Percentiles rank a stretch among this genome's conserved stretches.
phyloP scores from a whole-genome alignment of 2,329 filamentous ascomycete genomes.

The Xylariaceae sp. region DNA sequence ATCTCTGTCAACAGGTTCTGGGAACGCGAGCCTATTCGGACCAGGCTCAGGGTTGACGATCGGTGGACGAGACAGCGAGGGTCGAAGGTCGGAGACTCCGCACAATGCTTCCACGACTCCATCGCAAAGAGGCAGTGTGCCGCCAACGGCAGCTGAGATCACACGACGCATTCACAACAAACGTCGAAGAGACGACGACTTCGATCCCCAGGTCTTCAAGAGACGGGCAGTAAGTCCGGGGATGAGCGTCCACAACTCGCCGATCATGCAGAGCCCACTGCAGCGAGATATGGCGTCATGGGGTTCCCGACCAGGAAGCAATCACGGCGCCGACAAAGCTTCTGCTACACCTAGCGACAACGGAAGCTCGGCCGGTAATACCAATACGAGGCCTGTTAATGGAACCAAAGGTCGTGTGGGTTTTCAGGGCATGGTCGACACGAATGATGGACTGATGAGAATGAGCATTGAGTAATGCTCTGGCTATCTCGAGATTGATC shows the following conservation, averaged over 20 bases:
- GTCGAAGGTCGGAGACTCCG: constrained; percentile 33
- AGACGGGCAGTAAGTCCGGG: constrained; percentile 86
- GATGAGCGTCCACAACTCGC: constrained; percentile 86
- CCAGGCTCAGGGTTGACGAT: constrained; percentile 29
- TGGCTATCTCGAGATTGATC: too few species aligned
- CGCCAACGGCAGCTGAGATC: constrained; percentile 67
- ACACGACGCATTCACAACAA: constrained; percentile 76
- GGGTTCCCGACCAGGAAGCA: constrained; percentile 66
- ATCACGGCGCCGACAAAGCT: constrained; percentile 46
- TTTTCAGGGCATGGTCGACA: constrained; percentile 85
- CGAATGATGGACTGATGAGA: background rate
- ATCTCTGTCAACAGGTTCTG: constrained; percentile 34
- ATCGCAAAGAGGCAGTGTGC: constrained; percentile 32
- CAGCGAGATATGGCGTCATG: constrained; percentile 67
- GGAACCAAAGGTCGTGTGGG: constrained; percentile 62
- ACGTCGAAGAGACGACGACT: constrained; percentile 84
- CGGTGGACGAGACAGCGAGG: constrained; percentile 24
- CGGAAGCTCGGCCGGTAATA: constrained; percentile 33
- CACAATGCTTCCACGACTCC: constrained; percentile 28
- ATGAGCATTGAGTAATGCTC: constrained; percentile 3
- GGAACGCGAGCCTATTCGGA: constrained; percentile 25
- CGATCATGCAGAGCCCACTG: constrained; percentile 78
- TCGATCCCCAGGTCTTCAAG: constrained; percentile 85
- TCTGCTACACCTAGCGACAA: constrained; percentile 47
- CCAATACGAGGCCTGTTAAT: constrained; percentile 41